These are phyloP conservation scores for Diaporthe vexans DNA, from an alignment of 2,329 filamentous ascomycete species.

Conservation along the genomic window DNA sequence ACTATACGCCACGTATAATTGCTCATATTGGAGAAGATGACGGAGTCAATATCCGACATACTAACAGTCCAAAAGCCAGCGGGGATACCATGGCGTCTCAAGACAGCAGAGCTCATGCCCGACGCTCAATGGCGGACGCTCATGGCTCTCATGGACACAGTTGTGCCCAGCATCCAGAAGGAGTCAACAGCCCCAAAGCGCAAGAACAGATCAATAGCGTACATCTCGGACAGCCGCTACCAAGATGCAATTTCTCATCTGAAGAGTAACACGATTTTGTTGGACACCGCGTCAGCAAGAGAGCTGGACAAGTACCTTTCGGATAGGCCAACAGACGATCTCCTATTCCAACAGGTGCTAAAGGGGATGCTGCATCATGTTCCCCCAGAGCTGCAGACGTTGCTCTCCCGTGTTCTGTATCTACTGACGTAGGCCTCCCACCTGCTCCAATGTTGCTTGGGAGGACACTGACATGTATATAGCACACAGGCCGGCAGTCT, in stretches of 20 bases:
- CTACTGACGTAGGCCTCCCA: conserved; percentile 40
- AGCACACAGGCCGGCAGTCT: conserved; percentile 35
- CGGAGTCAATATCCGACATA: background rate
- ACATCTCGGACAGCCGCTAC: conserved; percentile 43
- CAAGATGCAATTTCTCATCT: conserved; percentile 30
- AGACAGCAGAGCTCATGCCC: conserved; percentile 38
- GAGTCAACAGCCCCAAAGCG: conserved; percentile 37
- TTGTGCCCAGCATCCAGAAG: conserved; percentile 43
- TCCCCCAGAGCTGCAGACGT: conserved; percentile 40
- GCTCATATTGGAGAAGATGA: background rate
- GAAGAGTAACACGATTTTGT: conserved; percentile 31
- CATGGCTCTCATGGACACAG: conserved; percentile 46
- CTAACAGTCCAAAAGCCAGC: conserved; percentile 35
- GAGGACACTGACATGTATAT: background rate
- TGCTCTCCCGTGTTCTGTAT: conserved; percentile 41
- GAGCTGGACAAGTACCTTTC: conserved; percentile 45
- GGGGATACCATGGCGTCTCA: conserved; percentile 48
- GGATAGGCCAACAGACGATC: conserved; percentile 44
- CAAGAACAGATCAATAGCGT: conserved; percentile 28
- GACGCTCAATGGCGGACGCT: conserved; percentile 44
- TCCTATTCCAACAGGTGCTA: conserved; percentile 43
- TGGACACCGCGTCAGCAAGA: conserved; percentile 33
- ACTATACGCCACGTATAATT: background rate
- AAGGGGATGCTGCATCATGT: conserved; percentile 42
- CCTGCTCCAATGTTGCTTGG: background rate